phyloP scores from a whole-genome alignment of 805 yeast species.

The Wickerhamomyces rabaulensis region DNA sequence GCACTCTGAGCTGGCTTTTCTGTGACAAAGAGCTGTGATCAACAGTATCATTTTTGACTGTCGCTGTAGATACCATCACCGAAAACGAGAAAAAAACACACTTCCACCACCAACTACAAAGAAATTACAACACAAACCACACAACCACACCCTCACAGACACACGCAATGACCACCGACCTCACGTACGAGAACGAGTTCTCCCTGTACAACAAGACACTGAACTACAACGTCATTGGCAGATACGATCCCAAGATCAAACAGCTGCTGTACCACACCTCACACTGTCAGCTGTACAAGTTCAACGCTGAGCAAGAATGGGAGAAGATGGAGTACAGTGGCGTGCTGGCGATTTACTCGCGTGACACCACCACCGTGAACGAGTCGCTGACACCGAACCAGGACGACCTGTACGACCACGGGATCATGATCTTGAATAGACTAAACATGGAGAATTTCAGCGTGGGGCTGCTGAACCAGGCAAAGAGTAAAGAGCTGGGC shows the following conservation, averaged over 20 bases:
- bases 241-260: constrained; percentile 69
- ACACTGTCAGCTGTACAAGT: constrained; percentile 67
- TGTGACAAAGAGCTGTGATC: too few relatives aligned
- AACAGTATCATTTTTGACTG: too few relatives aligned
- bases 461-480: constrained; percentile 59
- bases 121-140: too few relatives aligned
- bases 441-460: constrained; percentile 66
- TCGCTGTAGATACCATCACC: too few relatives aligned
- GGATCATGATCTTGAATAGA: constrained; percentile 65
- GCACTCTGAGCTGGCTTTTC: too few relatives aligned
- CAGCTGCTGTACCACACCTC: constrained; percentile 65
- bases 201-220: constrained; percentile 64
- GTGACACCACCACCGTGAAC: constrained; percentile 28
- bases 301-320: constrained; percentile 59
- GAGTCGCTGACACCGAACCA: constrained; percentile 15
- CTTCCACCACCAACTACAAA: too few relatives aligned
- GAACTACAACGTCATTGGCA: constrained; percentile 69
- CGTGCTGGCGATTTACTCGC: constrained; percentile 56
- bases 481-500: constrained; percentile 33
- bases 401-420: constrained; percentile 48
- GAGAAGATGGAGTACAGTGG: constrained; percentile 66
- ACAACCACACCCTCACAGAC: too few relatives aligned
- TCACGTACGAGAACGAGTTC: constrained; percentile 6
- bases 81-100: too few relatives aligned
- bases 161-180: neutral